Evolutionary conservation across 2,329 filamentous ascomycete genomes (phyloP), one percentile per base, ranked within the genome.

Genomic region (Fusarium sp.): DNA sequence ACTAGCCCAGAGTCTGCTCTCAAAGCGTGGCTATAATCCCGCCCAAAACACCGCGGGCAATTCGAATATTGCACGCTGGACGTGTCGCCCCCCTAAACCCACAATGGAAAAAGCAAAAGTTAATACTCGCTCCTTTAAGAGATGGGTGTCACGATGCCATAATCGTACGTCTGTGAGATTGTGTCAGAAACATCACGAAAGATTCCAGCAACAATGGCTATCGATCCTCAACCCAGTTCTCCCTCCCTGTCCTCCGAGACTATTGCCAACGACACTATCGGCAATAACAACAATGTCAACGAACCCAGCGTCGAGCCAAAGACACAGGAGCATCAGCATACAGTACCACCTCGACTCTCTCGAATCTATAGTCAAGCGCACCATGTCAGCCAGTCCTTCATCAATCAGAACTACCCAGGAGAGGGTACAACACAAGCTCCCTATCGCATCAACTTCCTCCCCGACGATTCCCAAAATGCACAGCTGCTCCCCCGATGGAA

Each of bases 371-470:
- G 44, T 3, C 49, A 66, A 10, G 33, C 14, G 1, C 10, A 52
- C 29, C 10, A 42, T 5, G 25, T 35, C 4, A 42, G 37, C 1
- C 15, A 31, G 7, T 37, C 19, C 0, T 29, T 72, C 10, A 80
- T 9, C 4, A n/a, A 58, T 1, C 56, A 71, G 12, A 58, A 54
- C 2, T 92, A 91, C 70, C 77, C 80, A 9, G 91, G 91, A 27
- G 79, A 85, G 6, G 92, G 92, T 58, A 94, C 91, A 3, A 80
- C 84, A 8, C 87, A 91, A 31, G 87, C 90, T 41, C 92, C 92
- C 1, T 94, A 87, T 71, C 81, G 89, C n/a, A 91, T 94, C 70
- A 87, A 88, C 60, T 94, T 91, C 82, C 85, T 93, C n/a, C 86
- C 87, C 18, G 79, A 88, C 59, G 92, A 94, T 76, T 85, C 87